Base-by-base conservation (phyloP, 139 green algal genomes). In the Asterochloris sp. region DNA sequence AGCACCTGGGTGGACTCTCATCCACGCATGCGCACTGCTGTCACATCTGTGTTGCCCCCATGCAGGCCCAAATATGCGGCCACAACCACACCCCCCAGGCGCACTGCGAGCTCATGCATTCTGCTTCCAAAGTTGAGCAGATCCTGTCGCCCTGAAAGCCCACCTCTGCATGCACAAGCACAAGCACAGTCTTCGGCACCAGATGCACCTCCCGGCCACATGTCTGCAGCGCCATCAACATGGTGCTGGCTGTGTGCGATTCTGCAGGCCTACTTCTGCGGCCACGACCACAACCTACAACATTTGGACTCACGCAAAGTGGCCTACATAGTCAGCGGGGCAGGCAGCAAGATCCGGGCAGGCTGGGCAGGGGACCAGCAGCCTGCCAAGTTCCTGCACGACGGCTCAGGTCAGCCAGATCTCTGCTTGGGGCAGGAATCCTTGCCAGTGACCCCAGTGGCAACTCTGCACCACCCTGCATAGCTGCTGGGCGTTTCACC, bases 251-350 rank as follows among this genome's bases (percentile, higher is more conserved):
- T 67, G 69, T 15, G 69, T 17, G 89, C 91, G 69, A 38, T 84
- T 29, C 88, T 91, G 69, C 82, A 86, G 61, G 68, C 74, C 12
- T 73, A 76, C 69, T 82, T 81, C 47, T 84, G 76, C 28, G 92
- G 91, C 4, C 91, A 95, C 86, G 92, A 96, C 26, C 92, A 96
- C 80, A 88, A 94, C 81, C 80, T 95, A 77, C 87, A 95, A 82
- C 78, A 90, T 78, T 47, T 89, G 80, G 77, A 86, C 10, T 19
- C 68, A 8, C 47, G 61, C 21, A n/a, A 54, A 6, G 54, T 75
- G 29, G 23, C 14, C 27, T 82, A 85, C 27, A 75, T 85, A 23
- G 73, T 85, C 16, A 69, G 26, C 11, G 82, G 82, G 15, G 82
- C 47, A 19, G 82, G 82, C 23, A 82, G 75, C 23, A 77, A 82